Evolutionary conservation across 1,139 yeast species (phyloP).

Genomic region (Geotrichum europaeum): DNA sequence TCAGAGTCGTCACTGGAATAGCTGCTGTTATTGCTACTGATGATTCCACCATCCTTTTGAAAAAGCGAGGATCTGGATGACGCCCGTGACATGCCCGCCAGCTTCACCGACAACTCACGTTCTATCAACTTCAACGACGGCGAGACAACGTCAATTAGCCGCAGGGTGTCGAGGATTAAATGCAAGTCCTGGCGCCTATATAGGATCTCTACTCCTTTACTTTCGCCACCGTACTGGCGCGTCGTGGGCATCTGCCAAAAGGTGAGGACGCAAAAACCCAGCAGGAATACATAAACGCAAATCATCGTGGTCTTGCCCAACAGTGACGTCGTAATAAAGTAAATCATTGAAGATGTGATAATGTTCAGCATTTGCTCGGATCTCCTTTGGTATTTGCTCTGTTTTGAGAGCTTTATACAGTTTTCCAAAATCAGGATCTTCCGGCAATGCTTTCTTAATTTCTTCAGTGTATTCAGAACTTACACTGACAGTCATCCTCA

Average conservation of each 20-base stretch:
- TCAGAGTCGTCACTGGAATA: background rate
- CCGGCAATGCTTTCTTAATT: background rate
- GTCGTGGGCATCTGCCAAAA: background rate
- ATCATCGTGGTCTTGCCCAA: background rate
- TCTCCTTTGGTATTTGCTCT: background rate
- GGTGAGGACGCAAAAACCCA: background rate
- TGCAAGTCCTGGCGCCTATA: conserved; percentile 14
- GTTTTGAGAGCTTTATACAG: background rate
- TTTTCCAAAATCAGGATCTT: background rate
- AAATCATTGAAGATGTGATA: background rate
- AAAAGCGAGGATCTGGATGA: background rate
- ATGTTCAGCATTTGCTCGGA: background rate
- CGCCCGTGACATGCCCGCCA: background rate
- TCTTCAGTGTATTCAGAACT: background rate
- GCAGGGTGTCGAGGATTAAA: conserved; percentile 9
- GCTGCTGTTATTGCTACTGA: background rate
- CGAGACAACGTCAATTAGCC: conserved; percentile 9
- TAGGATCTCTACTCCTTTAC: too few species aligned
- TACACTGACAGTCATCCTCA: background rate
- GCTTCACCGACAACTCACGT: background rate
- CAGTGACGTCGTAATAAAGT: background rate
- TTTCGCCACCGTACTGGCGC: too few species aligned
- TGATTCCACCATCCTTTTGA: background rate
- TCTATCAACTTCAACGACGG: background rate
- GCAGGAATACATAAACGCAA: background rate